phyloP scores from a whole-genome alignment of 2,329 filamentous ascomycete species.

The Calonectria naviculata region DNA sequence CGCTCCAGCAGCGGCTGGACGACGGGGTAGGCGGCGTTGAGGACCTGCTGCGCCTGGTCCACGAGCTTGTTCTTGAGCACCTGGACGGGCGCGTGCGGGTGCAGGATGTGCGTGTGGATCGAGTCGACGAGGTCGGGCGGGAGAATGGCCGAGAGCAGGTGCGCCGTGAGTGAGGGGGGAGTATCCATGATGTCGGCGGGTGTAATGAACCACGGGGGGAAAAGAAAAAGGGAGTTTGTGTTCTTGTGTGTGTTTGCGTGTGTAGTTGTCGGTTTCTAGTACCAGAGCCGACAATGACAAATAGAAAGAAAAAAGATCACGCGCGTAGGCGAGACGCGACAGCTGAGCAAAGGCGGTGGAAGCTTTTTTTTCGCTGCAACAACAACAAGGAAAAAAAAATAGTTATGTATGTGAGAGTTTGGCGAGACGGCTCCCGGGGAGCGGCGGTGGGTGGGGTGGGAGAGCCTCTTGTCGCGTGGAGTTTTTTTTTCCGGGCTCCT shows the following conservation, averaged over 20 bases:
- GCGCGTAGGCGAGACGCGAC: neutral
- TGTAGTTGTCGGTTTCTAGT: neutral
- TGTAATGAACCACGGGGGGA: too few species aligned
- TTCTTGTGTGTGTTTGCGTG: neutral
- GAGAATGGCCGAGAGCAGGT: constrained; percentile 54
- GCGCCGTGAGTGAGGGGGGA: constrained; percentile 40
- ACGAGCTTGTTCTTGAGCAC: constrained; percentile 49
- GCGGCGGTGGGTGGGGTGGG: neutral
- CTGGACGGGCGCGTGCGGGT: constrained; percentile 58
- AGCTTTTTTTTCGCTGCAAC: neutral
- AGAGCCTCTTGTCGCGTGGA: constrained; percentile 18
- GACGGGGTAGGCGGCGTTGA: constrained; percentile 51
- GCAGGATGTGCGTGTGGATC: constrained; percentile 60
- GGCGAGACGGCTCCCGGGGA: neutral
- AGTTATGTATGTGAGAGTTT: neutral
- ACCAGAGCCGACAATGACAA: neutral
- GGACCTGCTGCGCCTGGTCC: constrained; percentile 40
- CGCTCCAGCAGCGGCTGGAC: constrained; percentile 57
- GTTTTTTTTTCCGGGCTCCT: constrained; percentile 17
- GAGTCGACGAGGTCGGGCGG: constrained; percentile 56
- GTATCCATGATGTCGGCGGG: constrained; percentile 41
- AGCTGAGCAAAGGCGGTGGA: neutral
- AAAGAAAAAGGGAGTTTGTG: neutral
- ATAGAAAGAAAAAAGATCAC: neutral
- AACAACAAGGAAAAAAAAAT: neutral